These are phyloP conservation scores for Oropetium thomaeum DNA, from an alignment of 176 grass and related monocot species.

Conservation along the genomic window DNA sequence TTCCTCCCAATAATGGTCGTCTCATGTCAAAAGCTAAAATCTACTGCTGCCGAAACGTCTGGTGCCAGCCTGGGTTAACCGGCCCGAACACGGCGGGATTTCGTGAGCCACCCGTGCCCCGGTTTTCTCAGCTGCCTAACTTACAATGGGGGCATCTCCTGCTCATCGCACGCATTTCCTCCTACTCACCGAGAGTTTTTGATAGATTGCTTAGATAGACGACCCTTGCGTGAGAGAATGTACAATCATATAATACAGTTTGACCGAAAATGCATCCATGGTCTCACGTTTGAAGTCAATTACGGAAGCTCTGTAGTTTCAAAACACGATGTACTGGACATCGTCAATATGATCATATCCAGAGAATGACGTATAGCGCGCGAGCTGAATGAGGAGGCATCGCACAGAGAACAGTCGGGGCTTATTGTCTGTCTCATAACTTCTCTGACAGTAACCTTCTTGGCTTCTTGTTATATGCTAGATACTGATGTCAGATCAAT, in stretches of 20 bases:
- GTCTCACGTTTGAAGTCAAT: not conserved
- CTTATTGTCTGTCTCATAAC: not conserved
- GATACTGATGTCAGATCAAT: not conserved
- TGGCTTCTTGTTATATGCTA: not conserved
- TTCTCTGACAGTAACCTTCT: not conserved
- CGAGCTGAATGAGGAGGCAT: not conserved
- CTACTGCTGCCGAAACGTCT: not conserved
- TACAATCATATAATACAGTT: not conserved
- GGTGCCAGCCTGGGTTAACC: slow-evolving; percentile 5
- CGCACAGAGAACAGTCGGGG: not conserved
- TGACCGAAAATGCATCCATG: not conserved
- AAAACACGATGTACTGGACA: not conserved
- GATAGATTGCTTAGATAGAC: not conserved
- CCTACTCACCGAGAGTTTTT: not conserved
- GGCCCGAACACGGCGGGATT: slow-evolving; percentile 1
- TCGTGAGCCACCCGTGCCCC: slow-evolving; percentile 38
- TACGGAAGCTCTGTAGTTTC: not conserved
- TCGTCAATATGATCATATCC: no score
- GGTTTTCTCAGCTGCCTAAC: slow-evolving; percentile 22
- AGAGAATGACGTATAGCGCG: not conserved
- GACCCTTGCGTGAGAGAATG: slow-evolving; percentile 9
- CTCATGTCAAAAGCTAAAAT: slow-evolving; percentile 35
- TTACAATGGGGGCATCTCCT: no score
- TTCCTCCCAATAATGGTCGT: slow-evolving; percentile 28
- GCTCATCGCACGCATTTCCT: not conserved